Base-by-base conservation (phyloP, 1,284 basidiomycete species). In the Ustilago xerochloae region DNA sequence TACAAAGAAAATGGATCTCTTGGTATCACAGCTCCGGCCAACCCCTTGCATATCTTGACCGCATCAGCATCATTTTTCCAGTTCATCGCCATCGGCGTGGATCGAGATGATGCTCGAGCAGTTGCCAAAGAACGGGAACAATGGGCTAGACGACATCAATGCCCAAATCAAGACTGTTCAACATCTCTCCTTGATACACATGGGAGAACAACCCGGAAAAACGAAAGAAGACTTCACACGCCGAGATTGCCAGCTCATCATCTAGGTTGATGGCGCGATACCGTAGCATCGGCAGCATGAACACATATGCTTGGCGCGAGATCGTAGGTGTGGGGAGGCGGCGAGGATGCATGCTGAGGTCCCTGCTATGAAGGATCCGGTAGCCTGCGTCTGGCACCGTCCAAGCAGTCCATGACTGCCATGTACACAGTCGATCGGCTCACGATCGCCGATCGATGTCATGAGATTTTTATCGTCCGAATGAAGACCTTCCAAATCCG, bases 381-480 rank as follows among this genome's bases (percentile, higher is more conserved):
- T n/a, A n/a, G n/a, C n/a, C n/a, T n/a, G n/a, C n/a, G n/a, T n/a
- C n/a, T n/a, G n/a, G n/a, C n/a, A n/a, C n/a, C n/a, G n/a, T n/a
- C n/a, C n/a, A n/a, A n/a, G n/a, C n/a, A n/a, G n/a, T n/a, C n/a
- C n/a, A n/a, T n/a, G n/a, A n/a, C n/a, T n/a, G n/a, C n/a, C n/a
- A n/a, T 41, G 13, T 20, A 22, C 39, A 20, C 39, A 33, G 47
- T 32, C n/a, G 49, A 60, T 52, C 57, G 57, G n/a, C n/a, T n/a
- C n/a, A n/a, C n/a, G n/a, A n/a, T n/a, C n/a, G n/a, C n/a, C n/a
- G n/a, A n/a, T n/a, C n/a, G n/a, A n/a, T n/a, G n/a, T n/a, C n/a
- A n/a, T 53, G 61, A 63, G 52, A 51, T 48, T 50, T 53, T 50
- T 56, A 56, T 53, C 53, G 35, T 63, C 26, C 41, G 30, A 52